Evolutionary conservation across 2,329 filamentous ascomycete genomes (phyloP).

Genomic region (Pseudopithomyces maydicus): DNA sequence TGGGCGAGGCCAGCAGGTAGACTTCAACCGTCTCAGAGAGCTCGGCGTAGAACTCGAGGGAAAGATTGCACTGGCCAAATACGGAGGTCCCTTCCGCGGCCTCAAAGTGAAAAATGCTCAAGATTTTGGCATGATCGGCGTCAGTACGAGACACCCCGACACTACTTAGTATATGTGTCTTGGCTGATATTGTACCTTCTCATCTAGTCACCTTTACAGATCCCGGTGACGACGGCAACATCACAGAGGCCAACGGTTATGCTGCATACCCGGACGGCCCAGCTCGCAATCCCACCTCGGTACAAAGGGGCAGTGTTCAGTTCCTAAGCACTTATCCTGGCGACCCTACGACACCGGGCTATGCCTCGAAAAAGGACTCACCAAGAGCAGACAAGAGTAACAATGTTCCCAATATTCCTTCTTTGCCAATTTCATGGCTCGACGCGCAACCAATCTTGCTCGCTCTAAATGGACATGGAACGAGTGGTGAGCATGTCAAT

Average conservation of each 20-base stretch:
- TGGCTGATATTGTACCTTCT: no score
- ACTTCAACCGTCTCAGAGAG: slow-evolving; percentile 50
- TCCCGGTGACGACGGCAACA: slow-evolving; percentile 53
- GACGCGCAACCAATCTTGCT: slow-evolving; percentile 82
- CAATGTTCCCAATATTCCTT: slow-evolving; percentile 77
- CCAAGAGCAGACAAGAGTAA: slow-evolving; percentile 70
- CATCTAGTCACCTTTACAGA: slow-evolving; percentile 50
- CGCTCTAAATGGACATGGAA: slow-evolving; percentile 81
- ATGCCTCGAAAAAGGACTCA: slow-evolving; percentile 80
- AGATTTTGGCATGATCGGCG: slow-evolving; percentile 51
- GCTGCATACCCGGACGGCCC: slow-evolving; percentile 49
- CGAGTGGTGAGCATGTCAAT: slow-evolving; percentile 53
- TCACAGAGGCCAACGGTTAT: slow-evolving; percentile 54
- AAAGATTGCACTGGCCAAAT: slow-evolving; percentile 55
- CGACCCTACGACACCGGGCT: slow-evolving; percentile 58
- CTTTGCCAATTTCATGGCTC: slow-evolving; percentile 80
- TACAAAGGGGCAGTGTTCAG: slow-evolving; percentile 54
- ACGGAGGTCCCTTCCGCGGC: slow-evolving; percentile 52
- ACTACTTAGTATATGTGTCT: no score
- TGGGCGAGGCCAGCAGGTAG: slow-evolving; percentile 49
- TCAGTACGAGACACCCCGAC: slow-evolving; percentile 4
- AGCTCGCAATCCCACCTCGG: slow-evolving; percentile 51
- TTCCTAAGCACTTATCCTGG: slow-evolving; percentile 66
- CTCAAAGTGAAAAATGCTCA: slow-evolving; percentile 56
- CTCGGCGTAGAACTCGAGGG: slow-evolving; percentile 52